Base-by-base conservation (phyloP, 495 filamentous ascomycete genomes). In the Talaromyces liani region DNA sequence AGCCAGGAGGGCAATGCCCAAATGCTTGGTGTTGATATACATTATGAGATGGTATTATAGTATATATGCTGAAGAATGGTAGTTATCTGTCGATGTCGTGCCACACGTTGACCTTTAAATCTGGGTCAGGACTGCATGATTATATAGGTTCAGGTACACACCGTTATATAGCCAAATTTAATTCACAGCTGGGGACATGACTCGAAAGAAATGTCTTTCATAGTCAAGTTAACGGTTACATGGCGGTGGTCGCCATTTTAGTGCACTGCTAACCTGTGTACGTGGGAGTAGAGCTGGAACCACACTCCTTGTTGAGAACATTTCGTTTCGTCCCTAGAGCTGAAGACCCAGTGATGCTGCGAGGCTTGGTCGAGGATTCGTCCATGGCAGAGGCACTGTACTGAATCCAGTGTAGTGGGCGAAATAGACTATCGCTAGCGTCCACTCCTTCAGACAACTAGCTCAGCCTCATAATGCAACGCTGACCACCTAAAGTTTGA, bases 1-100 rank as follows among this genome's bases (percentile, higher is more conserved):
- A 29, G 22, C 59, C 20, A 61, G 14, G n/a, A 61, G 59, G 59
- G 59, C 59, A 29, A 61, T 5, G 8, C 59, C 59, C 22, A 47
- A 22, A 45, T 61, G 41, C 36, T 31, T 61, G 20, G 16, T 20
- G 45, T 49, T 49, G 45, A 49, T 20, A 49, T 20, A 49, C 45
- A 49, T 49, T 18, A 49, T 49, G 8, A 18, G 18, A 49, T 49
- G 8, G 20, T 49, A 7, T 20, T 7, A 18, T 45, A 20, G 41
- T 20, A 47, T 18, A 49, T 49, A 49, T 16, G 18, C 45, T 20
- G 16, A 45, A 49, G 8, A 18, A 20, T 49, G 45, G 7, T 2
- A 9, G 7, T 49, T 7, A 49, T 41, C 12, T 0, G 12, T 16
- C 36, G 14, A 41, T 41, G 10, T 16, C 14, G 4, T 16, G 14